phyloP scores from a whole-genome alignment of 2,329 filamentous ascomycete species.

The Diaporthe longicolla region DNA sequence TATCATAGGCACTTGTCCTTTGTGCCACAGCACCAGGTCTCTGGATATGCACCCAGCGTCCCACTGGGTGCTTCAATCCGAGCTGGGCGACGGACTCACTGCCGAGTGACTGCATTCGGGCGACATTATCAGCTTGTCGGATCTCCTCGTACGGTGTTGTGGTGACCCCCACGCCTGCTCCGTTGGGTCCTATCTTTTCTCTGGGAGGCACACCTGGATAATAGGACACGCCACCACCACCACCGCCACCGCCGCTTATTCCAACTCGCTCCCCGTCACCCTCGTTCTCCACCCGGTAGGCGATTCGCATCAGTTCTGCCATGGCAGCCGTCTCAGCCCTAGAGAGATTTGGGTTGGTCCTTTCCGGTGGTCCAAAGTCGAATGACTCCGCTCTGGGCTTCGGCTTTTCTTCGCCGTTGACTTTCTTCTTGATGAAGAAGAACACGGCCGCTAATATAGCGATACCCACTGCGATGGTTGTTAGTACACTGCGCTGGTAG shows the following conservation, averaged over 20 bases:
- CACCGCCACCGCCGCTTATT: neutral
- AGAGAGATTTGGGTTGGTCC: constrained; percentile 20
- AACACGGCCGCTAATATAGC: neutral
- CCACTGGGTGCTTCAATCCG: constrained; percentile 22
- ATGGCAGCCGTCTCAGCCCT: constrained; percentile 21
- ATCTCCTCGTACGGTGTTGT: constrained; percentile 7
- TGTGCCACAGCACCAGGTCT: neutral
- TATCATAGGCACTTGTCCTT: constrained; percentile 7
- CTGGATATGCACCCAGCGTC: constrained; percentile 19
- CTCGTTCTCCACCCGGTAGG: constrained; percentile 27
- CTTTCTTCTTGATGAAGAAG: constrained; percentile 14
- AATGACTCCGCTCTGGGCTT: constrained; percentile 4
- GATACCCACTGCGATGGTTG: neutral
- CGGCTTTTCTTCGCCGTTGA: neutral
- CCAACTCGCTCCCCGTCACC: neutral
- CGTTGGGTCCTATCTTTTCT: constrained; percentile 5
- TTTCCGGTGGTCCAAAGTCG: constrained; percentile 12
- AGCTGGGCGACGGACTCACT: constrained; percentile 25
- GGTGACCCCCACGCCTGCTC: neutral
- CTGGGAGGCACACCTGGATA: constrained; percentile 17
- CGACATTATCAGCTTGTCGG: constrained; percentile 7
- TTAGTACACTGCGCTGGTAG: neutral
- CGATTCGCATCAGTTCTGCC: constrained; percentile 20
- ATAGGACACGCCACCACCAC: constrained; percentile 3
- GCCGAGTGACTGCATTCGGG: constrained; percentile 21